These are phyloP conservation scores for Suillus occidentalis DNA, from an alignment of 768 basidiomycete genomes.

Conservation along the genomic window DNA sequence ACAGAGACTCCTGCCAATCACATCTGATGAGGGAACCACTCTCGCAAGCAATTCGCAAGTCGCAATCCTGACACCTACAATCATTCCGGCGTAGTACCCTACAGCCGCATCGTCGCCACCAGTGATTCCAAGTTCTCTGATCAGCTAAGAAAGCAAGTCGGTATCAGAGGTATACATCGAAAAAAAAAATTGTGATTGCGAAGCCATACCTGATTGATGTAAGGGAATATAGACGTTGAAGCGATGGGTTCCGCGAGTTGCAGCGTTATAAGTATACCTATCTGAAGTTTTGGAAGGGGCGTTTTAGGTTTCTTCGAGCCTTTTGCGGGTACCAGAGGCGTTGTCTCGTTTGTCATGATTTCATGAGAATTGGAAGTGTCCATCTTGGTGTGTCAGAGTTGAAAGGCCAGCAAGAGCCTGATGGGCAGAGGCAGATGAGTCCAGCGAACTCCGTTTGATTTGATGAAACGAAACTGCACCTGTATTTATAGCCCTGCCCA, in stretches of 20 bases:
- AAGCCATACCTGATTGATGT: conserved; percentile 45
- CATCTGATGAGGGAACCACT: not conserved
- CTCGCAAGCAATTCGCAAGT: not conserved
- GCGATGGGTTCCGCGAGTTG: conserved; percentile 49
- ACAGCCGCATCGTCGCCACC: conserved; percentile 63
- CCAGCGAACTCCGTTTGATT: not conserved
- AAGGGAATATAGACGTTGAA: conserved; percentile 47
- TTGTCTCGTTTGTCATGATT: not conserved
- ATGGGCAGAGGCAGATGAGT: not conserved
- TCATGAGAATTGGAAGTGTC: not conserved
- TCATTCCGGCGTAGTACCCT: conserved; percentile 70
- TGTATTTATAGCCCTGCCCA: not conserved
- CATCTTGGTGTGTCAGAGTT: not conserved
- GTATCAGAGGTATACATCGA: not conserved
- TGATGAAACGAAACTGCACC: not conserved
- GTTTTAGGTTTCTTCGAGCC: conserved; percentile 28
- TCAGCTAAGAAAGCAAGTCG: conserved; percentile 40
- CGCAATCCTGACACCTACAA: conserved; percentile 37
- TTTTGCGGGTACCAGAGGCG: not conserved
- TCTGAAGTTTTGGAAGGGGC: conserved; percentile 46
- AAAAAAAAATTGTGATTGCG: not conserved
- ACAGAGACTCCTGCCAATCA: conserved; percentile 53
- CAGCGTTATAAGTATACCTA: conserved; percentile 42
- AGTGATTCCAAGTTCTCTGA: conserved; percentile 60
- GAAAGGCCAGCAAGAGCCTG: not conserved